Evolutionary conservation across 768 basidiomycete genomes (phyloP).

Genomic region (Boletus sensibilis): DNA sequence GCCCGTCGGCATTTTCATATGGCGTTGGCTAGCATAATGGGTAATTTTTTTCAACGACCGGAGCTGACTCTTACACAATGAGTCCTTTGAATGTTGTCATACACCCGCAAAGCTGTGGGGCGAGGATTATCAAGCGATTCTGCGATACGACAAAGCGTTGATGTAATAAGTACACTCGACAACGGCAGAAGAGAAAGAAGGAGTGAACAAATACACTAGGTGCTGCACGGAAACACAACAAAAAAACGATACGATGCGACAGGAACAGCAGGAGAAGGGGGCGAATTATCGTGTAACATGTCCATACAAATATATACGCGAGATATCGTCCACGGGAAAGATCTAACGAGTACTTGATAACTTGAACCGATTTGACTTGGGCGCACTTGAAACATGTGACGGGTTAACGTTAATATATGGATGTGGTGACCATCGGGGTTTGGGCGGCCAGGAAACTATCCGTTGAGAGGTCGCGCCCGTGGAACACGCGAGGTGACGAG

Average conservation of each 20-base stretch:
- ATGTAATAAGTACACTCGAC: neutral
- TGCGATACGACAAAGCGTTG: neutral
- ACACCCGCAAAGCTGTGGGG: no score
- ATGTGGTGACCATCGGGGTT: constrained; percentile 22
- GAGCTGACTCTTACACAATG: neutral
- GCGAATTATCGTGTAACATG: constrained; percentile 13
- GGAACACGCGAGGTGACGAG: constrained; percentile 13
- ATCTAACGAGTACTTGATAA: neutral
- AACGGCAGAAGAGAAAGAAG: neutral
- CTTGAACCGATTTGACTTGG: neutral
- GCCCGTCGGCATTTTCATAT: neutral
- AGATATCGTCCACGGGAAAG: constrained; percentile 10
- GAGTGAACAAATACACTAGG: neutral
- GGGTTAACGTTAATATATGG: constrained; percentile 18
- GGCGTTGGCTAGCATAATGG: neutral
- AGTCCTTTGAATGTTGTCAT: neutral
- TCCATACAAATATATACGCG: constrained; percentile 8
- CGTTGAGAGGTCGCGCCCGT: constrained; percentile 28
- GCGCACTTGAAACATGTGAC: constrained; percentile 11
- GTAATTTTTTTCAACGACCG: neutral
- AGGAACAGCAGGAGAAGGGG: neutral
- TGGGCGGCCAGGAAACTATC: constrained; percentile 27
- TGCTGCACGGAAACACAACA: neutral
- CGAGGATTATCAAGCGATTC: neutral
- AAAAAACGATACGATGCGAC: neutral